Evolutionary conservation across 225 moss, liverwort and hornwort species (phyloP).

Genomic region (Physcomitrellopsis africana): DNA sequence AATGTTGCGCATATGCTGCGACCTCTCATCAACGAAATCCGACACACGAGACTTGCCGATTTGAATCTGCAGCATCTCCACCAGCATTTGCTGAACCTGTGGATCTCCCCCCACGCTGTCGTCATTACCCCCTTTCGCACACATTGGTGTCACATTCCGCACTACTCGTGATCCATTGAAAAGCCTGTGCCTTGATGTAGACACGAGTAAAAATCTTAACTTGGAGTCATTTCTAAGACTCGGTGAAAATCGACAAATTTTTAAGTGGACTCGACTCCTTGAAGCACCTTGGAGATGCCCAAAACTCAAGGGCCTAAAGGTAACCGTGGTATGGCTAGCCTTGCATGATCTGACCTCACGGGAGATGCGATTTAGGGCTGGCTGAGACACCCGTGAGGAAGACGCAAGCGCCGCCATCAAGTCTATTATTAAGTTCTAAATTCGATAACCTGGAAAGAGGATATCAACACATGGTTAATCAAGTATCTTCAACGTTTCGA

Average conservation of each 20-base stretch:
- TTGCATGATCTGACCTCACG: conserved; percentile 26
- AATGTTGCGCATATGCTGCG: conserved; percentile 83
- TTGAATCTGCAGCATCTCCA: conserved; percentile 94
- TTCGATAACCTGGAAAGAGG: conserved; percentile 15
- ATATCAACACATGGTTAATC: not conserved
- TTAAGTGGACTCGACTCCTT: conserved; percentile 23
- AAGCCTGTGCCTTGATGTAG: conserved; percentile 36
- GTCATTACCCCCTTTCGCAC: conserved; percentile 44
- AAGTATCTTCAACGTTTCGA: not conserved
- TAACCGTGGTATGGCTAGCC: conserved; percentile 11
- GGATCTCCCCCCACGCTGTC: conserved; percentile 75
- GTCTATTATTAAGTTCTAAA: not conserved
- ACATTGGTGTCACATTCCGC: conserved; percentile 26
- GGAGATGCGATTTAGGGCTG: conserved; percentile 23
- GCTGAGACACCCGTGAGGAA: conserved; percentile 36
- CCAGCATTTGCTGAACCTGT: conserved; percentile 80
- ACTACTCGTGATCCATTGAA: conserved; percentile 27
- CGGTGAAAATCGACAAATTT: conserved; percentile 46
- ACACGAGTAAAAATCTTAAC: conserved; percentile 30
- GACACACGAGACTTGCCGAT: conserved; percentile 83
- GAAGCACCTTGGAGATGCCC: not conserved
- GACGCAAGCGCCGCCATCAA: conserved; percentile 43
- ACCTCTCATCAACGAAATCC: conserved; percentile 84
- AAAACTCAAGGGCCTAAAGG: conserved; percentile 22
- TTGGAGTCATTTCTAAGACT: conserved; percentile 36